These are phyloP conservation scores for Colletotrichum aenigma DNA, from an alignment of 2,329 filamentous ascomycete species.

Conservation along the genomic window DNA sequence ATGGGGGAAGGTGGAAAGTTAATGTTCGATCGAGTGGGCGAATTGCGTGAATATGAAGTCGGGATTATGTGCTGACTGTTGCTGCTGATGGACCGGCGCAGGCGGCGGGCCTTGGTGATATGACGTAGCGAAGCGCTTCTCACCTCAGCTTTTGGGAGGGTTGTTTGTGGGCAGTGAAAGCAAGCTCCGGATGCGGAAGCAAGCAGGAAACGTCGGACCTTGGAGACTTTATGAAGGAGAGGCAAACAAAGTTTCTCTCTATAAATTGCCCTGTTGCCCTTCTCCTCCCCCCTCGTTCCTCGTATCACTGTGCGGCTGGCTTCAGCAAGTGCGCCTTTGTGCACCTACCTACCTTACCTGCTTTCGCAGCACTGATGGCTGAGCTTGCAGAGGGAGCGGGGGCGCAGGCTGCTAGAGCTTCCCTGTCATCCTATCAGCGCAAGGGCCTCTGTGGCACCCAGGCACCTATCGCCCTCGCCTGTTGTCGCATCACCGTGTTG, in stretches of 20 bases:
- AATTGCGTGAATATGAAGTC: slow-evolving; percentile 9
- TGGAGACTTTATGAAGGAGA: background rate
- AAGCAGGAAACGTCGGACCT: background rate
- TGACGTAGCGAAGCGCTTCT: slow-evolving; percentile 17
- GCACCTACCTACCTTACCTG: background rate
- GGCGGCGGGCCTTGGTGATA: background rate
- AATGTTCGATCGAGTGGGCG: background rate
- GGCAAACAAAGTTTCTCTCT: background rate
- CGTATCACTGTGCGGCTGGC: slow-evolving; percentile 4
- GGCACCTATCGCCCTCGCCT: background rate
- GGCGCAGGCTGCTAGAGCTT: slow-evolving; percentile 13
- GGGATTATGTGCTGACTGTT: slow-evolving; percentile 11
- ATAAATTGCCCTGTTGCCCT: background rate
- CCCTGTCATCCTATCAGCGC: slow-evolving; percentile 4
- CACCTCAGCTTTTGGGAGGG: background rate
- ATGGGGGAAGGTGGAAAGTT: background rate
- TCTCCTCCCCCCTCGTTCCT: background rate
- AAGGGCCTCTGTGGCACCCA: background rate
- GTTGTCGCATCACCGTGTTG: background rate
- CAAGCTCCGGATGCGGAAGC: background rate
- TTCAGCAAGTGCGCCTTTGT: slow-evolving; percentile 2
- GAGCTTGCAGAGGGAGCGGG: slow-evolving; percentile 14
- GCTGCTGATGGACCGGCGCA: background rate
- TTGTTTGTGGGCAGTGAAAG: background rate
- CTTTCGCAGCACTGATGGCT: background rate